Base-by-base conservation (phyloP, 768 basidiomycete species). In the Suillus hirtellus region DNA sequence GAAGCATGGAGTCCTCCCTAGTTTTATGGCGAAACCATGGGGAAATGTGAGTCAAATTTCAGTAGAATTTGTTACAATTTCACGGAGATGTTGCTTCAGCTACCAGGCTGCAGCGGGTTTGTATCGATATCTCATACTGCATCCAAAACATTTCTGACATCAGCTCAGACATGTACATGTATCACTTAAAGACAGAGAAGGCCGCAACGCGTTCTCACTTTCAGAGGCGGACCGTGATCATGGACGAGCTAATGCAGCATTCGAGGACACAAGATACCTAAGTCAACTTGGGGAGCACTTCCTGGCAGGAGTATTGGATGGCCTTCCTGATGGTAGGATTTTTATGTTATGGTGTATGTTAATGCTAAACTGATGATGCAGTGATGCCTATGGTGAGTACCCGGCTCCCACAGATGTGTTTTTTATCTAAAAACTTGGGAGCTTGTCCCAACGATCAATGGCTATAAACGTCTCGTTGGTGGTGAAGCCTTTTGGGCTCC, bases 1-100 rank as follows among this genome's bases (percentile, higher is more conserved):
- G 84, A 86, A 89, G 72, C 82, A 91, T 66, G 92, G 90, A 10
- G 81, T 99, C 61, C 84, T 94, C 44, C 96, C 97, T 1, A 96
- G 93, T 64, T 99, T 99, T 77, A 99, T 98, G 96, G 95, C 96
- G 0, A 98, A 98, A 70, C 96, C 96, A 31, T 97, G 93, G 92
- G 89, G 88, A 38, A 88, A 93, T 70, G 95, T 95, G 71, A 71
- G 89, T 62, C 55, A 2, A 27, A 35, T 44, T 6, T 37, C 6
- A 61, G 19, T 47, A 44, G 40, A 21, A 40, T 34, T 55, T 55
- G 40, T 70, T 50, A 63, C 37, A 9, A 37, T 60, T 38, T 53
- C 31, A 60, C 46, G 59, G 42, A 66, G 15, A 64, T 62, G 34
- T 40, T 12, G 44, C 10, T 11, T 46, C 68, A 97, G 92, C 85